Conservation (phyloP, 192 early-diverging fungal species). For the Pilaira anomala region DNA sequence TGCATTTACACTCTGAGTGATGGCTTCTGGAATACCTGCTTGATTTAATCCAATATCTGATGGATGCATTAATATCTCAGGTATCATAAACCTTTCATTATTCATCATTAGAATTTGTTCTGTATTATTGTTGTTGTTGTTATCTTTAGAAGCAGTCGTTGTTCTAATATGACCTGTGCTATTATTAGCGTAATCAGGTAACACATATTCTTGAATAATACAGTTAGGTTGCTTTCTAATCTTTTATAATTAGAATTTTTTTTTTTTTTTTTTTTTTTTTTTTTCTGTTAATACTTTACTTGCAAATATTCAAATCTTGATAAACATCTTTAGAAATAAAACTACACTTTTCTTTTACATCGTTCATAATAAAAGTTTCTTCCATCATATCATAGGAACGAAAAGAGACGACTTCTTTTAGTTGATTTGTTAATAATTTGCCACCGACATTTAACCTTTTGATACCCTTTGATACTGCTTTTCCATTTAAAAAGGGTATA, state of each 20-base stretch:
- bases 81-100: constrained; percentile 73
- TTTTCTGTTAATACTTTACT: constrained; percentile 36
- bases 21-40: constrained; percentile 66
- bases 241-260: constrained; percentile 32
- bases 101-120: constrained; percentile 64
- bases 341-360: constrained; percentile 82
- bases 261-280: constrained; percentile 37
- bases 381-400: constrained; percentile 95
- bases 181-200: constrained; percentile 59
- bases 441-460: constrained; percentile 80
- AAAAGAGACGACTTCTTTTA: constrained; percentile 92
- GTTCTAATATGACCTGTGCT: constrained; percentile 55
- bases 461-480: constrained; percentile 54
- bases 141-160: background rate
- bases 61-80: constrained; percentile 73
- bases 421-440: constrained; percentile 80
- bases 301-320: constrained; percentile 62
- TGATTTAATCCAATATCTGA: constrained; percentile 73
- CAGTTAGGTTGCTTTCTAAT: background rate
- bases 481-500: constrained; percentile 61
- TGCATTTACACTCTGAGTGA: constrained; percentile 49
- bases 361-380: constrained; percentile 80
- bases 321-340: constrained; percentile 69
- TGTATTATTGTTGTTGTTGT: background rate
- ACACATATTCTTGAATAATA: constrained; percentile 61